Evolutionary conservation across 306 rosid species (phyloP), one percentile per base, ranked within the genome.

Genomic region (Corylus avellana): DNA sequence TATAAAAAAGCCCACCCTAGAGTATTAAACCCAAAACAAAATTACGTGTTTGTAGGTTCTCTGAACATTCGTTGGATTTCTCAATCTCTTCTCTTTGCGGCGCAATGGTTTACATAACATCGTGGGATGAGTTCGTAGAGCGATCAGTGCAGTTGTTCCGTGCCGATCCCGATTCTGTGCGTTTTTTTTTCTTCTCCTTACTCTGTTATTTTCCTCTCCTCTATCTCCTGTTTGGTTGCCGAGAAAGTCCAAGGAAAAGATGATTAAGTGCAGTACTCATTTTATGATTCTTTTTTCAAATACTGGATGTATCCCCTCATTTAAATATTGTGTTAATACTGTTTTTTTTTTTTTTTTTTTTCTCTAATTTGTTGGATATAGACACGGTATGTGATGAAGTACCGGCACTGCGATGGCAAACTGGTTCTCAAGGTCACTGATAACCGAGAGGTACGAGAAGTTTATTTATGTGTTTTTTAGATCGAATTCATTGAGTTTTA

Each of bases 131-230:
- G 80, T 93, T 93, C 56, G 89, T 89, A 17, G 96, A 93, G 35
- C 91, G 94, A 81, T 91, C 97, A 76, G 88, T 93, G 18, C 90
- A 91, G 80, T n/a, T 93, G 81, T 93, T 91, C 88, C 97, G 97
- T 42, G 92, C 92, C 67, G 91, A 89, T 86, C 98, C 97, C 55
- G 81, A 89, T 73, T 86, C 97, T 64, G 97, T 92, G 79, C 55
- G 87, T 74, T 29, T 12, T 42, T 72, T 78, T 74, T 50, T 32
- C 4, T 18, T 57, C 55, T 10, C 42, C 29, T 17, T 71, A 49
- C 1, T 9, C 42, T 10, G 1, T 27, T 75, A 53, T 53, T 67
- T 50, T 2, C 0, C 25, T 71, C 68, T 44, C 1, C 0, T 59
- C 58, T 27, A 14, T 49, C 20, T 68, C 62, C 75, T 74, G 71